A percentile compares a stretch with the other conserved stretches of the same genome.
phyloP scores from a whole-genome alignment of 2,329 filamentous ascomycete genomes.

The Aureobasidium mangrovei region DNA sequence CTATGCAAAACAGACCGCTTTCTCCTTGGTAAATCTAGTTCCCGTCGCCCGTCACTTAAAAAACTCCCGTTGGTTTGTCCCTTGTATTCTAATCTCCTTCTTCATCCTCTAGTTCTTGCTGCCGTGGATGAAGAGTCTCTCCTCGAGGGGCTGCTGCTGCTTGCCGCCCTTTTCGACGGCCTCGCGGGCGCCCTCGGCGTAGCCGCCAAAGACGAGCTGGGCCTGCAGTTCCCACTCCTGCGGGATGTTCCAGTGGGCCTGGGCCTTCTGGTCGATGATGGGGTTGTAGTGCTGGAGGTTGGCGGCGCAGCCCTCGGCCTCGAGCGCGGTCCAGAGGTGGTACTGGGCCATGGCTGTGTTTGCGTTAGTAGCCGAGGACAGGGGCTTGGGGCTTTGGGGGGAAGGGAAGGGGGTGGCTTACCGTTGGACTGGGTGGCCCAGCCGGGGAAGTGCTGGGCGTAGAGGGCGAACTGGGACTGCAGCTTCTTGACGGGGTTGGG shows the following conservation, averaged over 20 bases:
- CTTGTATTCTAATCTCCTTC: background rate
- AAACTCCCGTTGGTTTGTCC: background rate
- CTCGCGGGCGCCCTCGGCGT: constrained; percentile 36
- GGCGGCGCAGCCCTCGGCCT: constrained; percentile 73
- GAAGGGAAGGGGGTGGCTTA: background rate
- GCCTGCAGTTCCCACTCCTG: constrained; percentile 66
- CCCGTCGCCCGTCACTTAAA: background rate
- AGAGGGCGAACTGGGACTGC: constrained; percentile 60
- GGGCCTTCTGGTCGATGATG: constrained; percentile 65
- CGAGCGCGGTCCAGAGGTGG: constrained; percentile 70
- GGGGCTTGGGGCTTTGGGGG: no score
- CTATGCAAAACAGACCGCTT: no score
- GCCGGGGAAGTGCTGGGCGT: constrained; percentile 68
- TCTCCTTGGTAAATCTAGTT: no score
- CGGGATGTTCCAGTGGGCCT: constrained; percentile 61
- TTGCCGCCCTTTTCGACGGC: constrained; percentile 13
- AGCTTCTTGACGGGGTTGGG: constrained; percentile 55
- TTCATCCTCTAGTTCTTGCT: background rate
- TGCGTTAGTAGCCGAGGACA: background rate
- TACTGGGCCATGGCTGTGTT: constrained; percentile 81
- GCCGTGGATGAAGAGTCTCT: constrained; percentile 12
- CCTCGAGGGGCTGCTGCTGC: constrained; percentile 14
- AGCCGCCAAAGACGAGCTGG: constrained; percentile 65
- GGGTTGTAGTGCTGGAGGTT: constrained; percentile 90
- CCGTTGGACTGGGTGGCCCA: constrained; percentile 49